Percentiles rank a stretch among this genome's conserved stretches.
These are phyloP conservation scores for Globisporangium viniferum DNA, from an alignment of 352 stramenopile species.

Conservation along the genomic window DNA sequence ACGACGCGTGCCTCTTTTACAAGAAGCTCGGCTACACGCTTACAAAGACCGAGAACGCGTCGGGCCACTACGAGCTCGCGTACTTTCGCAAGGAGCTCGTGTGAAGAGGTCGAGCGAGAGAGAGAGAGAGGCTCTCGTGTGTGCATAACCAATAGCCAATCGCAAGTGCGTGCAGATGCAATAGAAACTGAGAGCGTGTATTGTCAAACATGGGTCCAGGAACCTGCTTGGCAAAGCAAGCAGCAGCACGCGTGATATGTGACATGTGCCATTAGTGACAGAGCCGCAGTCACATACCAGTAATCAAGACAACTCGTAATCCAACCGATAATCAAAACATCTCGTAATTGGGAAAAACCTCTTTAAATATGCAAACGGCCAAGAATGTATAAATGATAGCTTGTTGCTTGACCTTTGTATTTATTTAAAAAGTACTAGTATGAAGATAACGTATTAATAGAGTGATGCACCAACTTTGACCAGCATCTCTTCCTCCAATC, in stretches of 20 bases:
- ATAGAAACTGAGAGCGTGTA: background rate
- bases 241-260: background rate
- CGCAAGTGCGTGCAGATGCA: background rate
- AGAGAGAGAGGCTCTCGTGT: too few relatives aligned
- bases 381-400: background rate
- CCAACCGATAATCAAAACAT: background rate
- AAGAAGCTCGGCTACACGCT: conserved; percentile 11
- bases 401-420: too few relatives aligned
- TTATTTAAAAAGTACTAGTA: too few relatives aligned
- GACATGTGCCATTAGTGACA: background rate
- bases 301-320: background rate
- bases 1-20: conserved; percentile 12
- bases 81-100: conserved; percentile 18
- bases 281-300: background rate
- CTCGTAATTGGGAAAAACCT: background rate
- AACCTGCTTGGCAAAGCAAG: background rate
- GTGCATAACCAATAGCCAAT: too few relatives aligned
- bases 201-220: background rate
- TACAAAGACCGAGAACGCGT: conserved; percentile 11
- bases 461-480: background rate
- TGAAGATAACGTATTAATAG: background rate
- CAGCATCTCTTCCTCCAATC: background rate
- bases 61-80: conserved; percentile 13
- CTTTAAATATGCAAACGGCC: background rate
- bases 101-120: background rate